Conservation (phyloP, 805 yeast genomes). For the Maudiozyma turicensis region DNA sequence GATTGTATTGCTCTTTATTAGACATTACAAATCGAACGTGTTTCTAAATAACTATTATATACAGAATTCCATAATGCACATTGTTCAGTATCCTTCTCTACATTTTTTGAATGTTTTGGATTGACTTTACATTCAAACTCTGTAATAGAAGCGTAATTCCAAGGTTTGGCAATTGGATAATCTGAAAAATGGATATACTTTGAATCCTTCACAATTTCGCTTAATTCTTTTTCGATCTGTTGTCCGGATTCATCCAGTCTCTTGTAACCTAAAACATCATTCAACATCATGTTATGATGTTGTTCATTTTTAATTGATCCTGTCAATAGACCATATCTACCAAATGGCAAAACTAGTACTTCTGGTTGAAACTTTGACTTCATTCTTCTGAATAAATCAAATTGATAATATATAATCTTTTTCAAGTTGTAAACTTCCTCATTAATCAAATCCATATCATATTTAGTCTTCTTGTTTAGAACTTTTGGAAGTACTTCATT, state of each 20-base stretch:
- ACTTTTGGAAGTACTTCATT: constrained; percentile 15
- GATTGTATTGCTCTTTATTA: not conserved
- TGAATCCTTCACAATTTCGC: constrained; percentile 25
- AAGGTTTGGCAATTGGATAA: constrained; percentile 58
- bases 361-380: constrained; percentile 16
- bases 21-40: constrained; percentile 11
- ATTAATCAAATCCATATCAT: constrained; percentile 27
- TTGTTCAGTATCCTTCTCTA: constrained; percentile 7
- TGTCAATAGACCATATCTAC: constrained; percentile 23
- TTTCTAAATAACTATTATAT: constrained; percentile 11
- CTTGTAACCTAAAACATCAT: constrained; percentile 25
- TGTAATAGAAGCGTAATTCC: constrained; percentile 31
- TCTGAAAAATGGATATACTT: constrained; percentile 56
- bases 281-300: constrained; percentile 17
- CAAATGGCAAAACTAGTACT: constrained; percentile 25
- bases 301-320: constrained; percentile 19
- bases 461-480: constrained; percentile 11
- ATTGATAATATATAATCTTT: constrained; percentile 21
- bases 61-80: constrained; percentile 23
- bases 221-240: constrained; percentile 8
- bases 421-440: constrained; percentile 22
- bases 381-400: constrained; percentile 21
- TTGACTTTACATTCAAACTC: constrained; percentile 16
- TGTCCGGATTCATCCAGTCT: constrained; percentile 13
- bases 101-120: constrained; percentile 4